Base-by-base conservation (phyloP, 768 basidiomycete species). In the Lepiota venenata region DNA sequence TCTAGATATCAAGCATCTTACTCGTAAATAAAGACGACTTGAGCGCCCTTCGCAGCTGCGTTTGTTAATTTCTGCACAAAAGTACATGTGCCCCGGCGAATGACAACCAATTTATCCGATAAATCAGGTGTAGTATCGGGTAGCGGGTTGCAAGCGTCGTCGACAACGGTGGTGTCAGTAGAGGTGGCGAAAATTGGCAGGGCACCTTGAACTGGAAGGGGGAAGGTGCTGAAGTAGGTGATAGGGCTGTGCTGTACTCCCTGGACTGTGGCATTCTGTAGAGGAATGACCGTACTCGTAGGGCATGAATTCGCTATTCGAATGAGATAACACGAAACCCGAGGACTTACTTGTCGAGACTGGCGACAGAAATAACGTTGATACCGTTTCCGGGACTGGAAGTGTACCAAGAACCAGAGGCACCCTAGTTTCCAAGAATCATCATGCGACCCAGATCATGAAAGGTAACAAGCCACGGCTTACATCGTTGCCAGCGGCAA, bases 321-420 rank as follows among this genome's bases (percentile, higher is more conserved):
- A 11, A 22, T n/a, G 32, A 35, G 35, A n/a, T 27, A 11, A 50
- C 18, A 27, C 6, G 8, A 38, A 15, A 40, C 32, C 2, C 32
- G 14, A 25, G 15, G 16, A 63, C 67, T 42, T 53, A 75, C 75
- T 83, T 84, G 61, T 83, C 79, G 21, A 80, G 60, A 60, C 79
- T 80, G 1, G 79, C 79, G 11, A 78, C 77, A 1, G 78, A 77
- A 58, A 87, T 81, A n/a, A 77, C 83, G 43, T 80, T 71, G 56
- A 77, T 70, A 11, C 74, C 85, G 63, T 76, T 71, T 59, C 78
- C 75, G 56, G 87, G 74, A 58, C 71, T 63, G 39, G 76, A 78
- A 0, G 81, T 73, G 64, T 79, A 87, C 80, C 83, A 88, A 3
- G 83, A 74, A 5, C 87, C 87, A 21, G 74, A 74, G 4, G 72